These are phyloP conservation scores for Penicillium desertorum DNA, from an alignment of 495 filamentous ascomycete species.

Conservation along the genomic window DNA sequence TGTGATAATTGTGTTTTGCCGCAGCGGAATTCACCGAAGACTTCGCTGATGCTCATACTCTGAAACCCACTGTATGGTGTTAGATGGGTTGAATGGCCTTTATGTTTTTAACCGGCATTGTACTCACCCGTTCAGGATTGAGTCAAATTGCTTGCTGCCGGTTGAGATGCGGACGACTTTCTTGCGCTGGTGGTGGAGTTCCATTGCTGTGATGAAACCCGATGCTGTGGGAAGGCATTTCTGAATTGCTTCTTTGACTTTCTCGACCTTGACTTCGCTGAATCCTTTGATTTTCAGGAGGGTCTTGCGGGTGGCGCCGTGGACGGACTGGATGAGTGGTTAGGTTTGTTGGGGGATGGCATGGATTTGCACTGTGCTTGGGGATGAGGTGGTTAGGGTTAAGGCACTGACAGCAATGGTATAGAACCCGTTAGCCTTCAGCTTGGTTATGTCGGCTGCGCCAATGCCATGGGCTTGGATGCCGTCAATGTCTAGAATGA, in stretches of 20 bases:
- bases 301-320: constrained; percentile 62
- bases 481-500: constrained; percentile 72
- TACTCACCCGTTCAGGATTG: constrained; percentile 64
- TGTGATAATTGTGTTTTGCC: constrained; percentile 72
- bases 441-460: constrained; percentile 71
- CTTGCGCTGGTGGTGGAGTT: constrained; percentile 67
- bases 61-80: constrained; percentile 62
- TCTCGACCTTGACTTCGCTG: constrained; percentile 79
- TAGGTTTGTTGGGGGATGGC: neutral
- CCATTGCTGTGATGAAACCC: constrained; percentile 76
- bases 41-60: constrained; percentile 78
- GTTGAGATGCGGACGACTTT: constrained; percentile 68
- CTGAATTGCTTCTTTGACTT: constrained; percentile 72
- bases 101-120: neutral
- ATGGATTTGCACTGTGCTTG: constrained; percentile 2
- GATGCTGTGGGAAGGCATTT: constrained; percentile 66
- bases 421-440: constrained; percentile 68
- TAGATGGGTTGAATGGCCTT: neutral
- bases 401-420: constrained; percentile 60
- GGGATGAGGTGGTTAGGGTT: neutral
- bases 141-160: constrained; percentile 73
- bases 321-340: constrained; percentile 53
- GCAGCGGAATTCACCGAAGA: constrained; percentile 71
- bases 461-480: constrained; percentile 75
- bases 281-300: constrained; percentile 77